A percentile compares a stretch with the other conserved stretches of the same genome.
phyloP scores from a whole-genome alignment of 768 basidiomycete species.

The Pisolithus albus region DNA sequence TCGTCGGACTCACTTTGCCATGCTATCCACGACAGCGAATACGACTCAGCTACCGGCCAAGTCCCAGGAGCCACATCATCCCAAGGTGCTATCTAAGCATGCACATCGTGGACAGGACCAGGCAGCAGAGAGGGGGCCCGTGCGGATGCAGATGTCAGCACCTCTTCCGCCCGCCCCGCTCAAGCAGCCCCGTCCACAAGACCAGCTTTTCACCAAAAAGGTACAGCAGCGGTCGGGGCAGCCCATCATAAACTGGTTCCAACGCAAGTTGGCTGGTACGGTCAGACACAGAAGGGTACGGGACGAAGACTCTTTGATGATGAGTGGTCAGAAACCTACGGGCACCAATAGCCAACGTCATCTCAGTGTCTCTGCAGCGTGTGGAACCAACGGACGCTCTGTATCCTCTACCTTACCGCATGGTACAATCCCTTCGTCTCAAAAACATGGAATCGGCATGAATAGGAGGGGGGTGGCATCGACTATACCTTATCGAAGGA shows the following conservation, averaged over 20 bases:
- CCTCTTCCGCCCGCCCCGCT: slow-evolving; percentile 13
- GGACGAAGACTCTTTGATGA: slow-evolving; percentile 19
- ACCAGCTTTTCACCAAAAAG: slow-evolving; percentile 48
- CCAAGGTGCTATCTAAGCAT: slow-evolving; percentile 12
- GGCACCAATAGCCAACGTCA: slow-evolving; percentile 11
- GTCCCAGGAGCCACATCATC: slow-evolving; percentile 9
- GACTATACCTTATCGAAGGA: slow-evolving; percentile 38
- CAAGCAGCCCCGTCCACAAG: slow-evolving; percentile 21
- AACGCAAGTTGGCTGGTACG: slow-evolving; percentile 74
- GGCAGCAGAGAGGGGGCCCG: slow-evolving; percentile 11
- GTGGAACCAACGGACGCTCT: slow-evolving; percentile 21
- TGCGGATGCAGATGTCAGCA: slow-evolving; percentile 11
- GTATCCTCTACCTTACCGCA: slow-evolving; percentile 26
- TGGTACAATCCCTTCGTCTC: slow-evolving; percentile 11
- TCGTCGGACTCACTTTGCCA: slow-evolving; percentile 1
- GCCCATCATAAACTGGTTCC: slow-evolving; percentile 87
- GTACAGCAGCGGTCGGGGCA: slow-evolving; percentile 65
- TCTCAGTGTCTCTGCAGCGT: slow-evolving; percentile 5
- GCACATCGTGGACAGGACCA: not conserved
- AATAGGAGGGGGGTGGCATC: slow-evolving; percentile 18
- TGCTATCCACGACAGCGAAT: slow-evolving; percentile 11
- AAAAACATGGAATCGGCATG: slow-evolving; percentile 17
- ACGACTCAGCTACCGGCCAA: slow-evolving; percentile 9
- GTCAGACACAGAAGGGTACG: slow-evolving; percentile 48
- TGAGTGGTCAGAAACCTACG: slow-evolving; percentile 10